Base-by-base conservation (phyloP, 257 asterid species). In the Verbena officinalis region DNA sequence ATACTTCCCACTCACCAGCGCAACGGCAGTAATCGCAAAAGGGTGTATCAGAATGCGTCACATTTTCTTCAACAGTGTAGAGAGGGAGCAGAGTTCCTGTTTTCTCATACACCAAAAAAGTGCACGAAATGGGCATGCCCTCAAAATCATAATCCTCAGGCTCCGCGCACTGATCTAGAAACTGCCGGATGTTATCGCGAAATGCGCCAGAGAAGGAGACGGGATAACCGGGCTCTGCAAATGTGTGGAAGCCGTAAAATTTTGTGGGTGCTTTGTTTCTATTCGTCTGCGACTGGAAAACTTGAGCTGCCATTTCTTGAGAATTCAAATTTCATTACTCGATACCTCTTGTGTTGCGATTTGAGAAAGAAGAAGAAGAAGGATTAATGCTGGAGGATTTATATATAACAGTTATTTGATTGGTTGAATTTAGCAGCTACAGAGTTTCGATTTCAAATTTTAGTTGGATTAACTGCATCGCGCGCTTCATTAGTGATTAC, bases 21-120 rank as follows among this genome's bases (percentile, higher is more conserved):
- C 84, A 83, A 19, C 93, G 80, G 71, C 96, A 92, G 77, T 82
- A 78, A 65, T 87, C 86, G 71, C 97, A 92, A 67, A 82, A 83
- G 50, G 87, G 95, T 1, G 59, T 68, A 19, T 69, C 75, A 10
- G 95, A 83, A 22, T 20, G 59, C 64, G 55, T 64, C 7, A 89
- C 95, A 10, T 78, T 68, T 67, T 92, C 97, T 75, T 92, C 95
- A 58, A 89, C 73, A 4, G 97, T 82, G 81, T 78, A 92, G 10
- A 92, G 80, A 5, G 97, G 97, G 68, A 89, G 69, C 11, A 86
- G 87, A 4, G 79, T 46, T 13, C 90, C 96, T 44, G 62, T 80
- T 21, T 21, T 78, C 74, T 90, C 89, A 22, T 86, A 83, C 1
- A 90, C 95, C 72, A 93, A 36, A 59, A 81, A 83, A 0, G 97